phyloP scores from a whole-genome alignment of 148 eudicot species.

The Rheum nobile region DNA sequence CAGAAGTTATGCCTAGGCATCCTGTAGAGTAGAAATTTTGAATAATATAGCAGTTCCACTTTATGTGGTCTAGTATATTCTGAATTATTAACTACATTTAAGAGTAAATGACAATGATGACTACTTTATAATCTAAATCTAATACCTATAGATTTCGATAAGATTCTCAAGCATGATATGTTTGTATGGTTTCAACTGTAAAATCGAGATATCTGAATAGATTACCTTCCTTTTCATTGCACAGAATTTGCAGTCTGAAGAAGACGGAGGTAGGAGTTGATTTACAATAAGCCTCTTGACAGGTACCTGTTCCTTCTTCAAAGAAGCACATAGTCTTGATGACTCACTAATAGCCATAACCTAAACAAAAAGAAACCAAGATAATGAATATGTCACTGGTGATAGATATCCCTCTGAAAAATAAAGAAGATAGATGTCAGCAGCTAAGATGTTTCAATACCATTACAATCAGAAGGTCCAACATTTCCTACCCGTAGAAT shows the following conservation, averaged over 20 bases:
- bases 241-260: conserved; percentile 95
- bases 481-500: not conserved
- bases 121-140: not conserved
- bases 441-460: not conserved
- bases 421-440: not conserved
- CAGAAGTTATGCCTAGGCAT: not conserved
- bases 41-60: not conserved
- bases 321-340: conserved; percentile 74
- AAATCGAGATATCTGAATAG: not conserved
- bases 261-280: conserved; percentile 89
- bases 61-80: not conserved
- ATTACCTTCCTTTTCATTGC: conserved; percentile 88
- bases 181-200: not conserved
- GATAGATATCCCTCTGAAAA: not conserved
- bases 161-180: not conserved
- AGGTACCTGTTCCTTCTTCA: conserved; percentile 86
- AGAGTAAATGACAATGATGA: not conserved
- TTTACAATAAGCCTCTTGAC: conserved; percentile 86
- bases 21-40: too few relatives aligned
- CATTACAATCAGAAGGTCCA: not conserved
- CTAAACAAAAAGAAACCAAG: conserved; percentile 20
- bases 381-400: not conserved
- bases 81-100: not conserved
- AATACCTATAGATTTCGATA: not conserved
- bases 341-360: conserved; percentile 96